phyloP scores from a whole-genome alignment of 164 flowering plant species.

The Annona cherimola region DNA sequence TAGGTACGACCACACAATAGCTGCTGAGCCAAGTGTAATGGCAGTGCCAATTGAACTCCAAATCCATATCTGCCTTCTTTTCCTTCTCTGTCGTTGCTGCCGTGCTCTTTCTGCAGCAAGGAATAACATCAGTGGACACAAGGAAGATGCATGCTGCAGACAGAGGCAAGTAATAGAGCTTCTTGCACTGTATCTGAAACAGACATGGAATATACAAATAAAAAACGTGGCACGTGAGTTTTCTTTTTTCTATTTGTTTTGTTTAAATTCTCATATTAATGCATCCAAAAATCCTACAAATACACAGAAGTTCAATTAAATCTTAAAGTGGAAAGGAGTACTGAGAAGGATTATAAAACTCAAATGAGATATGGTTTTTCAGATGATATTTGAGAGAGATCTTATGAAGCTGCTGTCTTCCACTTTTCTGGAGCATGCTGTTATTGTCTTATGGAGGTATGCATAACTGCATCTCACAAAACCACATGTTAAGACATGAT shows the following conservation, averaged over 20 bases:
- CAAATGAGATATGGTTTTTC: too few relatives aligned
- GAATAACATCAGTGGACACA: neutral
- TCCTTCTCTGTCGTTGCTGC: conserved; percentile 46
- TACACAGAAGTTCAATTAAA: too few relatives aligned
- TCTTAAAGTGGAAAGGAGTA: too few relatives aligned
- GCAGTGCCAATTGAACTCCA: conserved; percentile 63
- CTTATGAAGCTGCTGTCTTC: too few relatives aligned
- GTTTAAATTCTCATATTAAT: too few relatives aligned
- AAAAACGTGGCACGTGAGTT: too few relatives aligned
- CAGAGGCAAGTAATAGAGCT: neutral
- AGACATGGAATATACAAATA: neutral
- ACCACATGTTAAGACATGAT: neutral
- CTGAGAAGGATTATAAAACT: too few relatives aligned
- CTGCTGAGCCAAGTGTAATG: conserved; percentile 48
- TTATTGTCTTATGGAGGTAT: too few relatives aligned
- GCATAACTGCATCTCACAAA: neutral
- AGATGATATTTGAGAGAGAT: too few relatives aligned
- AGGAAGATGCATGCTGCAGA: neutral
- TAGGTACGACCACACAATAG: conserved; percentile 56
- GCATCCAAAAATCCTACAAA: too few relatives aligned
- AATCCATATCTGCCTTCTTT: conserved; percentile 60
- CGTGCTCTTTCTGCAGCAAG: conserved; percentile 42
- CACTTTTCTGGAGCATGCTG: too few relatives aligned
- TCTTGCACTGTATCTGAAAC: neutral
- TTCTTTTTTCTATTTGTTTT: too few relatives aligned